Evolutionary conservation across 345 rosid species (phyloP).

Genomic region (Laguncularia racemosa): DNA sequence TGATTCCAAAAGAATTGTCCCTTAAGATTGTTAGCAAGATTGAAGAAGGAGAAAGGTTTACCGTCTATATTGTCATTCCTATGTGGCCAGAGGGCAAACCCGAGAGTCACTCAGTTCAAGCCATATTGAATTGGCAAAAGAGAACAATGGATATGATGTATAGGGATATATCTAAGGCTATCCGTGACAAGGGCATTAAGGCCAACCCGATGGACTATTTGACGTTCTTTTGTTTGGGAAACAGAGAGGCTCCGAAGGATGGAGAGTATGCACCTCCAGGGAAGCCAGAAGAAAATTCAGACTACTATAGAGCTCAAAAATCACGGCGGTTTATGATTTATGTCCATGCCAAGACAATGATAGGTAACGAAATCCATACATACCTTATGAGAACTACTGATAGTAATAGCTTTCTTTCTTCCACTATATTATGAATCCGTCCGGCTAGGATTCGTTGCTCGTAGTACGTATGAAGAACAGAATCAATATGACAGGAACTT

Average conservation of each 20-base stretch:
- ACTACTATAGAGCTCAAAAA: slow-evolving; percentile 38
- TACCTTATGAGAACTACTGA: too few species aligned
- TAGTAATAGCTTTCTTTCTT: too few species aligned
- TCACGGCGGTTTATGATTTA: slow-evolving; percentile 51
- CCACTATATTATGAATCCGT: too few species aligned
- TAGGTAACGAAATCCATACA: slow-evolving; percentile 25
- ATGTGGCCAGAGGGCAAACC: slow-evolving; percentile 64
- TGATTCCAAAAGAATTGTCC: slow-evolving; percentile 43
- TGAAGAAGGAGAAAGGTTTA: slow-evolving; percentile 38
- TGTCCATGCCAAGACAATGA: slow-evolving; percentile 54
- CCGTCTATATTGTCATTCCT: slow-evolving; percentile 35
- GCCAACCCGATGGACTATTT: slow-evolving; percentile 39
- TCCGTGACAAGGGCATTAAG: slow-evolving; percentile 24
- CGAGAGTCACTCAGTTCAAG: slow-evolving; percentile 40
- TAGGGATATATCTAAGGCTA: slow-evolving; percentile 27
- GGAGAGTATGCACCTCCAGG: slow-evolving; percentile 29
- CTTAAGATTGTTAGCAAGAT: slow-evolving; percentile 41
- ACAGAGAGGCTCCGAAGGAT: slow-evolving; percentile 22
- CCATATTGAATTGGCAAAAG: slow-evolving; percentile 44
- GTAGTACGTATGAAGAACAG: too few species aligned
- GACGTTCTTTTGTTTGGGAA: slow-evolving; percentile 48
- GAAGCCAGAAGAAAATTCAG: slow-evolving; percentile 26
- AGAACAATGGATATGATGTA: slow-evolving; percentile 58
- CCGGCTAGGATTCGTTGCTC: too few species aligned
- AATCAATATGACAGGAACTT: too few species aligned